A percentile compares a stretch with the other conserved stretches of the same genome.
Conservation (phyloP, 805 yeast genomes). For the Candida xyloterini region DNA sequence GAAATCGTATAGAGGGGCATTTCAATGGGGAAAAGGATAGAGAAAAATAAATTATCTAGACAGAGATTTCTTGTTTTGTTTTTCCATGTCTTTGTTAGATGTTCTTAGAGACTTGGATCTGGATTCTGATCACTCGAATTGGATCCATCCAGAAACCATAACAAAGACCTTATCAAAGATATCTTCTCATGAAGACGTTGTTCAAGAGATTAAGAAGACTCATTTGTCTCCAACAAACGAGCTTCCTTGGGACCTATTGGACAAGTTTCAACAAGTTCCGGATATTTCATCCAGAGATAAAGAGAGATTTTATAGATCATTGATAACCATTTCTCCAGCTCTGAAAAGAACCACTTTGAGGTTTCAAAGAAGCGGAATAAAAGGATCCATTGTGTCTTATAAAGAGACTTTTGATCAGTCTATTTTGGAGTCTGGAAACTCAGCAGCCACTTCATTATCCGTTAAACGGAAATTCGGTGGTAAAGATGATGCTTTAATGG, state of each 20-base stretch:
- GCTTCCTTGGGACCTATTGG: slow-evolving; percentile 69
- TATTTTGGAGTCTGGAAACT: slow-evolving; percentile 42
- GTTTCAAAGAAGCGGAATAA: slow-evolving; percentile 71
- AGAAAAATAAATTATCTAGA: not conserved
- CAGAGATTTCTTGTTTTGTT: not conserved
- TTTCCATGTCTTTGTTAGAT: slow-evolving; percentile 3
- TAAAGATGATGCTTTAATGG: slow-evolving; percentile 59
- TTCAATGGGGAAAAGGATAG: slow-evolving; percentile 5
- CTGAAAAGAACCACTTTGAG: slow-evolving; percentile 62
- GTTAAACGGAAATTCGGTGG: slow-evolving; percentile 65
- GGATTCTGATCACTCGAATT: slow-evolving; percentile 4
- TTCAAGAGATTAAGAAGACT: slow-evolving; percentile 32
- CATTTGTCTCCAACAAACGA: slow-evolving; percentile 62
- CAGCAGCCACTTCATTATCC: slow-evolving; percentile 69
- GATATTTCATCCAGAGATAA: slow-evolving; percentile 25
- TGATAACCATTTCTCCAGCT: slow-evolving; percentile 58
- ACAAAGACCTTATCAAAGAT: slow-evolving; percentile 11
- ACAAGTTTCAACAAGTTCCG: slow-evolving; percentile 61
- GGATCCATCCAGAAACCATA: slow-evolving; percentile 19
- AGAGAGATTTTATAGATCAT: slow-evolving; percentile 39
- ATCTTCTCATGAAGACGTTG: slow-evolving; percentile 13
- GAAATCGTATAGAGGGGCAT: slow-evolving; percentile 60
- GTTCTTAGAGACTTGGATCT: slow-evolving; percentile 11
- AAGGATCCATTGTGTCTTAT: slow-evolving; percentile 18
- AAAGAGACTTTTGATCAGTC: slow-evolving; percentile 37